Base-by-base conservation (phyloP, 2,329 filamentous ascomycete genomes). In the Talaromyces rugulosus region DNA sequence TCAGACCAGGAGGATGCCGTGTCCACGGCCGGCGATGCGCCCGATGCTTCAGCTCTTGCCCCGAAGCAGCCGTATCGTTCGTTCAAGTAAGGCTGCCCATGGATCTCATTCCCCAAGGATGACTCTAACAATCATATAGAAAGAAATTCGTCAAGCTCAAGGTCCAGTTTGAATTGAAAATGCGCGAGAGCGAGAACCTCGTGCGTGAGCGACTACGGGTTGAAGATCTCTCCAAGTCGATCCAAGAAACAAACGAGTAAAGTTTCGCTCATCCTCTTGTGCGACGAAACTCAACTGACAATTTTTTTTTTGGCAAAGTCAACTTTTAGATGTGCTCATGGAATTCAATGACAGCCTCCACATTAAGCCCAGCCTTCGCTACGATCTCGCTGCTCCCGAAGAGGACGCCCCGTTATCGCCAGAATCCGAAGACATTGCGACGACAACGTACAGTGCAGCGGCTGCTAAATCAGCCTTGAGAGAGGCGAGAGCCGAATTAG, bases 81-180 rank as follows among this genome's bases (percentile, higher is more conserved):
- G 52, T 89, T 84, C 82, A 92, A 91, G 84, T 79, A 69, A 66
- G 75, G 61, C 23, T 58, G 28, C 14, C 36, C 18, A 5, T 6
- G 18, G 16, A 12, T 14, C n/a, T 16, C 8, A 6, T n/a, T 30
- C 28, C 14, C 4, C 23, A 23, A 23, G 40, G n/a, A 28, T 18
- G 23, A 31, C 31, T 58, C 34, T 40, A 33, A 14, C 5, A 12
- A 12, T 40, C 18, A 6, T 27, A 30, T 55, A 80, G 79, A 65
- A 96, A 96, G 80, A 99, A 99, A 82, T 99, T 96, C 76, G 89
- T 88, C 62, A 87, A 91, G 66, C 90, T 91, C 74, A 95, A 96
- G 77, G 85, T 88, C 60, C 83, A 95, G 63, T 95, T 95, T 77
- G 87, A 87, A 69, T 83, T 90, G 60, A 92, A 95, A 75, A 90